phyloP scores from a whole-genome alignment of 1,139 yeast species.

The Eremothecium cymbalariae region DNA sequence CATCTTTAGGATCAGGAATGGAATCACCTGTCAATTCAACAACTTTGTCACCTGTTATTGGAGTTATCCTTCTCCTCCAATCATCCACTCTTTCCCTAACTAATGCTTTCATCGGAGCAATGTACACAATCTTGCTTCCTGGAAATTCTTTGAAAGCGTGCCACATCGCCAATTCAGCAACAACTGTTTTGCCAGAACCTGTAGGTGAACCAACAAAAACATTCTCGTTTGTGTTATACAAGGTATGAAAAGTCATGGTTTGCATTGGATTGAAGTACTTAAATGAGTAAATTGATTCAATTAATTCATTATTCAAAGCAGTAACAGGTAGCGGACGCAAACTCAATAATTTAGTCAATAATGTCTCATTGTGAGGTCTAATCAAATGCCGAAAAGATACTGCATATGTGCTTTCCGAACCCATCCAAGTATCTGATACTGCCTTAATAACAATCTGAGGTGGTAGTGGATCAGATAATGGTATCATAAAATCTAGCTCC shows the following conservation, averaged over 20 bases:
- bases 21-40: constrained; percentile 97
- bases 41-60: constrained; percentile 53
- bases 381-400: constrained; percentile 87
- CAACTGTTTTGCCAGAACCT: constrained; percentile 97
- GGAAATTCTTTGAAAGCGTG: constrained; percentile 80
- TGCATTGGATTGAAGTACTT: constrained; percentile 97
- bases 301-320: constrained; percentile 61
- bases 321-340: constrained; percentile 79
- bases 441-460: constrained; percentile 76
- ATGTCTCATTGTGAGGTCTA: constrained; percentile 78
- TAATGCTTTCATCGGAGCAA: constrained; percentile 98
- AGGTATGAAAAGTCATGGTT: constrained; percentile 88
- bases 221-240: constrained; percentile 70
- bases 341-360: constrained; percentile 69
- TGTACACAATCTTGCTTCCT: constrained; percentile 78
- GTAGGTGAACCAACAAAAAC: constrained; percentile 97
- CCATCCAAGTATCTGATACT: constrained; percentile 83
- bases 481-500: constrained; percentile 87
- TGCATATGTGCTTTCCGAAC: constrained; percentile 68
- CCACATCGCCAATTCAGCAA: constrained; percentile 96
- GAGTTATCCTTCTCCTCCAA: constrained; percentile 70
- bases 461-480: constrained; percentile 80
- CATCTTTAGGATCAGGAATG: constrained; percentile 78
- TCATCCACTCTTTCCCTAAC: constrained; percentile 96
- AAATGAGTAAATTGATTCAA: constrained; percentile 73